Base-by-base conservation (phyloP, 75 land plant species). In the Azolla pinnata region DNA sequence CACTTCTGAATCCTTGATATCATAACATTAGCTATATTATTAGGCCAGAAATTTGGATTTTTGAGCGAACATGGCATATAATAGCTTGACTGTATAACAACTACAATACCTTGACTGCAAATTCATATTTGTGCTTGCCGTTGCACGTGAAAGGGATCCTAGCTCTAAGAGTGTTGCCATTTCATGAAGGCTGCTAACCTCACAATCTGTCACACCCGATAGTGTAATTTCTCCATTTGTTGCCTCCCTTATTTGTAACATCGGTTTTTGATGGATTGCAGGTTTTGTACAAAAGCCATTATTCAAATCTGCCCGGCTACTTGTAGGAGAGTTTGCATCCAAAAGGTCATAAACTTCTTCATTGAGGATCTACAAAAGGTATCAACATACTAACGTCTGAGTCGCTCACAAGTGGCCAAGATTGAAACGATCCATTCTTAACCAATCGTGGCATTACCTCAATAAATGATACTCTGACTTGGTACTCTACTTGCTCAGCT, bases 101-200 rank as follows among this genome's bases (percentile, higher is more conserved):
- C n/a, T n/a, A n/a, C n/a, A n/a, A 34, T 31, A 95, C 99, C 99
- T 95, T 44, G 99, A 95, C 57, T 81, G 82, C 29, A 88, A 84
- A 63, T 95, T 95, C 99, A 95, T 95, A 40, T 90, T 89, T 38
- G 99, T 95, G 67, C 99, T 90, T 46, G 82, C 99, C 0, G 99
- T 95, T 0, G 99, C 99, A 64, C 99, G 99, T 38, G 71, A 68
- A 5, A 79, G 20, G n/a, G 99, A 90, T 32, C 99, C 99, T 38
- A 79, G 92, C 23, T 84, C 78, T 29, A 95, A 62, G 56, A 63
- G 80, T 2, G 82, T 60, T 34, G 88, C 83, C 97, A 95, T 95
- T 45, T 95, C 97, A 33, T 83, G 85, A 59, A 79, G 81, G 31
- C 78, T 71, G 44, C 58, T 67, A 32, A 95, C 99, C 65, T 81